Evolutionary conservation across 495 filamentous ascomycete genomes (phyloP), one percentile per base, ranked within the genome.

Genomic region (Penicillium parvum): DNA sequence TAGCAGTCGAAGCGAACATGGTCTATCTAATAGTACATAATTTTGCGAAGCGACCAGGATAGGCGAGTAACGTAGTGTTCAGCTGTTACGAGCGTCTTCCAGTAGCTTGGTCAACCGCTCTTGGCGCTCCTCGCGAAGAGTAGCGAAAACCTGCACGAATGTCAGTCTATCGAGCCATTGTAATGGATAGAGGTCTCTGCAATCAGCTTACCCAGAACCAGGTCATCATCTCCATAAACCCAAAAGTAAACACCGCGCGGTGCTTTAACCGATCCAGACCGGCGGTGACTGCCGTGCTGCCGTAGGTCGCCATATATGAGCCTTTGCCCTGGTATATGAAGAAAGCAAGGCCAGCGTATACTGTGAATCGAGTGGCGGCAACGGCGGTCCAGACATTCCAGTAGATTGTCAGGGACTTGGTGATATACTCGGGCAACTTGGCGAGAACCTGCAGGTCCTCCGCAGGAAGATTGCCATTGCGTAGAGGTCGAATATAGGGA

Each of bases 201-300:
- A 5, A 28, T n/a, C n/a, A n/a, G n/a, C n/a, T n/a, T n/a, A 86
- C 83, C 87, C 88, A 96, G 60, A 94, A 86, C 89, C 88, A 95
- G 39, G 77, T 75, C 55, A 88, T 69, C 65, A 89, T 82, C 71
- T 96, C 89, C 65, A 92, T 59, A 57, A 94, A 90, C 10, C 77
- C 80, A 66, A 84, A 94, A 0, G 86, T 83, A 55, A 96, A 94
- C 8, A 92, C 80, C 5, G 91, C 73, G 18, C 84, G 64, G 54
- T 88, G 90, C 66, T 87, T 85, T 56, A 92, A 55, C 23, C 81
- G 77, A 44, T 78, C 84, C 59, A 66, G 47, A 15, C 60, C 68
- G 15, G 39, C 50, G 14, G 32, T 36, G 7, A 43, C 51, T 34
- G 49, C 60, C 50, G n/a, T n/a, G 43, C 56, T 41, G 40, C 57